Evolutionary conservation across 2,329 filamentous ascomycete genomes (phyloP), one percentile per base, ranked within the genome.

Genomic region (Phialocephala subalpina): DNA sequence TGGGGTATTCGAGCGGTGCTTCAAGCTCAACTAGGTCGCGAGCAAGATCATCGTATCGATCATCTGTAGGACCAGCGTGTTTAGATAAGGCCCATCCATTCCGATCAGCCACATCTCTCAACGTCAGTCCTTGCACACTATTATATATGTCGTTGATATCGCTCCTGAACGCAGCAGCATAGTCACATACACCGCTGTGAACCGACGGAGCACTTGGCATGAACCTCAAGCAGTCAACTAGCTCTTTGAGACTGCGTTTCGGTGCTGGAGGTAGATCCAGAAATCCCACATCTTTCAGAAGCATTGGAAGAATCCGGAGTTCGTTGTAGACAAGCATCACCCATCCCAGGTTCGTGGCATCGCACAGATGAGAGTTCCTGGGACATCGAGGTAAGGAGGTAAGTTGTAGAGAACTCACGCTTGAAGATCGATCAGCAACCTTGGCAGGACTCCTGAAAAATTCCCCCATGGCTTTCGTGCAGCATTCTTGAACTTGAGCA

Each of bases 271-370:
- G 63, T 0, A 67, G 66, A 22, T 73, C 58, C 0, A 76, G 74
- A 27, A 66, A 68, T 2, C 63, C 63, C 11, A 55, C 59, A 40
- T 66, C 60, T 1, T 77, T 75, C 72, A 84, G 73, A 4, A 84
- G 75, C 5, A 77, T 78, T 2, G 78, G 75, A 2, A 85, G 70
- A 0, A 86, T 74, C 49, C 79, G 78, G 60, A 85, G 75, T 68
- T 86, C 82, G 59, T 82, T 81, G 61, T 82, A 83, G 0, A 81
- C 75, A n/a, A 85, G 77, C 80, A 86, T 83, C 38, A 85, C 71
- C 83, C 83, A 87, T 2, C 84, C 84, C 0, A 87, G 76, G 61
- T 84, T 86, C 0, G 80, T 80, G 0, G 84, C 83, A 67, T 87
- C 85, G 62, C 84, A 87, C 71, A 77, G 76, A 62, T 82, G 83